Conservation (phyloP, 305 asterid genomes). For the Stenogyne calaminthoides region DNA sequence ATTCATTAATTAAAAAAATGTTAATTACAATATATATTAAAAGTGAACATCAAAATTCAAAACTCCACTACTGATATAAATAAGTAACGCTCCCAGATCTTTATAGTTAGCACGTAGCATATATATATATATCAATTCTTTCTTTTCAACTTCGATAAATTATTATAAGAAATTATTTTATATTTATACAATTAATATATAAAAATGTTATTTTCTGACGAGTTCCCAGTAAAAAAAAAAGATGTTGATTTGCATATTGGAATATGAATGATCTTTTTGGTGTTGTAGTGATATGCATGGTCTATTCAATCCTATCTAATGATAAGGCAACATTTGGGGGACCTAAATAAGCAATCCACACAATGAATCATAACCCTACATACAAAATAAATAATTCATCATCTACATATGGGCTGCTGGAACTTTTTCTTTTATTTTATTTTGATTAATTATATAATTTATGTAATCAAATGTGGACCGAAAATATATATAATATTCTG, state of each 20-base stretch:
- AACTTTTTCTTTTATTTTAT: too few species aligned
- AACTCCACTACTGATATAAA: slow-evolving; percentile 1
- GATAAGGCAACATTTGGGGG: slow-evolving; percentile 15
- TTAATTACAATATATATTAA: neutral
- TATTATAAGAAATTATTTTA: neutral
- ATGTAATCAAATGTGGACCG: too few species aligned
- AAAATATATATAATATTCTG: neutral
- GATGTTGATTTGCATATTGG: neutral
- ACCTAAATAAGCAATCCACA: slow-evolving; percentile 1
- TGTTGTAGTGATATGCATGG: neutral
- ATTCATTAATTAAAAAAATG: too few species aligned
- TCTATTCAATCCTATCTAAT: neutral
- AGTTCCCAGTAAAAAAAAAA: slow-evolving; percentile 1
- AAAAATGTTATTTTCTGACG: neutral
- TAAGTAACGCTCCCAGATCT: neutral
- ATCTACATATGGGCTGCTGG: too few species aligned
- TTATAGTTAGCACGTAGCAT: neutral
- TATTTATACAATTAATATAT: neutral
- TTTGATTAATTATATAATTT: too few species aligned
- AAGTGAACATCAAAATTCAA: neutral
- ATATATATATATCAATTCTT: neutral
- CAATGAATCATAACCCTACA: neutral
- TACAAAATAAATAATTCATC: neutral
- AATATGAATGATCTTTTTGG: neutral
- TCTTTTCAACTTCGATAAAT: neutral